A percentile compares a stretch with the other conserved stretches of the same genome.
These are phyloP conservation scores for Cardamine occulta DNA, from an alignment of 345 rosid genomes.

Conservation along the genomic window DNA sequence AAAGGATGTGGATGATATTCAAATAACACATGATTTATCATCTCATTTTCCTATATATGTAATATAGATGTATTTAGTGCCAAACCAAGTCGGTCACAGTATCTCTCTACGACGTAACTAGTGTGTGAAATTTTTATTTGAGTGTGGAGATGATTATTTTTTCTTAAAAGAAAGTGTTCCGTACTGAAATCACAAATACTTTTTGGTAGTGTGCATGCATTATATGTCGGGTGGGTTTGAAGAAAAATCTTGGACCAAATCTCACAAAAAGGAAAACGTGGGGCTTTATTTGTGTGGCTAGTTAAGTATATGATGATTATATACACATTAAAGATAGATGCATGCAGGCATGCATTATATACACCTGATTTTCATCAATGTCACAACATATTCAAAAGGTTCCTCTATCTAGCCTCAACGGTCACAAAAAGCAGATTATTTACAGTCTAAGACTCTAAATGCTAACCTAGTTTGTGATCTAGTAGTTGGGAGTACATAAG, in stretches of 20 bases:
- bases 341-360: slow-evolving; percentile 24
- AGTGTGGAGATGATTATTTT: not conserved
- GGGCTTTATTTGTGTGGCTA: slow-evolving; percentile 24
- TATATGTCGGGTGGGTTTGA: slow-evolving; percentile 31
- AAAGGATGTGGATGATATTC: too few species aligned
- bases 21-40: too few species aligned
- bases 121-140: too few species aligned
- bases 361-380: not conserved
- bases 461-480: too few species aligned
- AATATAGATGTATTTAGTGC: too few species aligned
- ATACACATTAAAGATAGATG: not conserved
- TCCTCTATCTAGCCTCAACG: not conserved
- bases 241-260: slow-evolving; percentile 25
- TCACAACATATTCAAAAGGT: not conserved
- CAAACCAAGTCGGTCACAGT: too few species aligned
- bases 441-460: not conserved
- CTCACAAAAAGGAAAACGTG: slow-evolving; percentile 21
- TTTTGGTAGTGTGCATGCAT: not conserved
- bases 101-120: too few species aligned
- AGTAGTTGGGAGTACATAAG: too few species aligned
- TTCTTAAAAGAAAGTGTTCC: not conserved
- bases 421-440: not conserved
- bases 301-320: slow-evolving; percentile 12
- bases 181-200: not conserved
- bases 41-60: too few species aligned